Base-by-base conservation (phyloP, 2,329 filamentous ascomycete species). In the Aspergillus pseudoviridinutans region DNA sequence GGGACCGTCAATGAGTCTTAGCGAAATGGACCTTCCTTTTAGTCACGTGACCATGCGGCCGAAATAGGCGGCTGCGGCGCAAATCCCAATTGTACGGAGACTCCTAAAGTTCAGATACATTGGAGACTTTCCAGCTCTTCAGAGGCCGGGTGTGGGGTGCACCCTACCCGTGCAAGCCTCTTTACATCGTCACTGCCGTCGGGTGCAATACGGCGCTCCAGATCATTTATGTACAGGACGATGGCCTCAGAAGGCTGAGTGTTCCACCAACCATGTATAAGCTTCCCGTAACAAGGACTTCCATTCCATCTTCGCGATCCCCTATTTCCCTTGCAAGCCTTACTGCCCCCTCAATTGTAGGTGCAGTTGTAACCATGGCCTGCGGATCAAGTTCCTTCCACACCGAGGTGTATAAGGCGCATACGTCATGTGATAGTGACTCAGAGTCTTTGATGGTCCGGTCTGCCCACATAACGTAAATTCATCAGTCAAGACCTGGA, bases 311-410 rank as follows among this genome's bases (percentile, higher is more conserved):
- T 9, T 59, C 35, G 38, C 61, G 49, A 17, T 28, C 52, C 35
- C 61, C 56, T 17, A 68, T 58, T 2, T 32, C 27, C 56, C 54
- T 63, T 4, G 68, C 70, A 53, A 61, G 49, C 14, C 59, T 59
- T 6, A 72, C 50, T 0, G 71, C 70, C 4, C 60, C 57, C 54
- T 70, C 65, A 29, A 74, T 68, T 5, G 58, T 68, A 12, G 62
- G 47, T 32, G 67, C 62, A 17, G 29, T 59, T 44, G 60, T 64
- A 42, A 68, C 56, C 20, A 38, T 53, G 41, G 64, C 60, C 10
- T 63, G 29, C 2, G 64, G 63, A 49, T 68, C 54, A 28, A 65
- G 10, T 12, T 59, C 53, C 46, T 60, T 64, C 68, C 68, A 73
- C 3, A 62, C 50, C 3, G 60, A 53, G 32, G 65, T 58, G 51